A percentile compares a stretch with the other conserved stretches of the same genome.
Evolutionary conservation across 495 filamentous ascomycete species (phyloP).

Genomic region (Penicillium robsamsonii): DNA sequence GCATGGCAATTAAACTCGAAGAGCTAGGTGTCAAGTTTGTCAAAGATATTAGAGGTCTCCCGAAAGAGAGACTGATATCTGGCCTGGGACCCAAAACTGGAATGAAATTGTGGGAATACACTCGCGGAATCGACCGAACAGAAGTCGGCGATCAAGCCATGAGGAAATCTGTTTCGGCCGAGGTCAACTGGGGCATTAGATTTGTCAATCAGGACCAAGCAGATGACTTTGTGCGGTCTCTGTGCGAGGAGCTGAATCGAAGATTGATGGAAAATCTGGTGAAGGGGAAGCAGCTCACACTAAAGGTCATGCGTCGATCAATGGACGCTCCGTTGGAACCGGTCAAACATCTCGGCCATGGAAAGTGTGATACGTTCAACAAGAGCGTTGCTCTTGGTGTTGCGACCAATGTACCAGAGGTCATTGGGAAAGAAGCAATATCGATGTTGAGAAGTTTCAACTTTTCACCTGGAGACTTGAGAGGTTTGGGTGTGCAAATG

Average conservation of each 20-base stretch:
- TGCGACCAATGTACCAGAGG: slow-evolving; percentile 68
- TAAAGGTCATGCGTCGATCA: slow-evolving; percentile 89
- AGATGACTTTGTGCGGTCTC: slow-evolving; percentile 80
- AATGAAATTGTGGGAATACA: slow-evolving; percentile 85
- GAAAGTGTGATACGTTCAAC: slow-evolving; percentile 90
- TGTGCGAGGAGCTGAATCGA: slow-evolving; percentile 79
- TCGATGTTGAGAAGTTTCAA: slow-evolving; percentile 77
- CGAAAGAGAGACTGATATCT: slow-evolving; percentile 69
- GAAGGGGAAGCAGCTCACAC: slow-evolving; percentile 80
- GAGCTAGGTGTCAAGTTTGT: slow-evolving; percentile 82
- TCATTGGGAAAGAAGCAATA: slow-evolving; percentile 75
- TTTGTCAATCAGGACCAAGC: slow-evolving; percentile 87
- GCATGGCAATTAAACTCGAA: slow-evolving; percentile 78
- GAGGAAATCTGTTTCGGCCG: slow-evolving; percentile 90
- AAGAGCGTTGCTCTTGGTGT: slow-evolving; percentile 81
- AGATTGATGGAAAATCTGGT: slow-evolving; percentile 78
- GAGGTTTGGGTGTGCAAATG: slow-evolving; percentile 88
- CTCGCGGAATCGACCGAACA: slow-evolving; percentile 79
- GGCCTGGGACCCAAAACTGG: slow-evolving; percentile 88
- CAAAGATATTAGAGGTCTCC: slow-evolving; percentile 71
- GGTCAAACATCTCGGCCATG: slow-evolving; percentile 91
- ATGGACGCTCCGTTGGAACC: slow-evolving; percentile 87
- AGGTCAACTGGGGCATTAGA: slow-evolving; percentile 97
- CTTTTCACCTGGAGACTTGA: slow-evolving; percentile 84
- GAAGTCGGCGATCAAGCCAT: slow-evolving; percentile 81